phyloP scores from a whole-genome alignment of 148 eudicot species.

The Chenopodium berlandieri region DNA sequence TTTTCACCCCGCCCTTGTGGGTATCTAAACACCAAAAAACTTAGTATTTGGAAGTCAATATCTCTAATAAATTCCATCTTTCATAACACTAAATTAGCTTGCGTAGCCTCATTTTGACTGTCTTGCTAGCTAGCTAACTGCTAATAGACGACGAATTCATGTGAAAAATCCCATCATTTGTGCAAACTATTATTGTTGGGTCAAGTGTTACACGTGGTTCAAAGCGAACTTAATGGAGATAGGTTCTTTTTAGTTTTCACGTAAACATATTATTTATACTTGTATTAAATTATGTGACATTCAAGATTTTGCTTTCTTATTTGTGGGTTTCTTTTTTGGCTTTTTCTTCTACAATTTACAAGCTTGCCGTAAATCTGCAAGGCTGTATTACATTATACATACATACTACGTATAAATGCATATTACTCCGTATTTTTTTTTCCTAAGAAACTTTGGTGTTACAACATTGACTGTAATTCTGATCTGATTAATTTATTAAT shows the following conservation, averaged over 20 bases:
- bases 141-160: not conserved
- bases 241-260: slow-evolving; percentile 2
- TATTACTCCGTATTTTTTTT: not conserved
- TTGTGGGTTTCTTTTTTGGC: not conserved
- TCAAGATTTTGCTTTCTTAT: slow-evolving; percentile 9
- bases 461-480: slow-evolving; percentile 4
- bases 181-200: slow-evolving; percentile 22
- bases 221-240: slow-evolving; percentile 14
- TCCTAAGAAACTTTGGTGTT: slow-evolving; percentile 16
- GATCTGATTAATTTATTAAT: not conserved
- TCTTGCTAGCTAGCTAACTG: not conserved
- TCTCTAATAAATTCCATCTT: too few relatives aligned
- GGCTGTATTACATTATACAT: not conserved
- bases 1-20: too few relatives aligned
- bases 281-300: not conserved
- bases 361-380: not conserved
- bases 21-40: too few relatives aligned
- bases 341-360: slow-evolving; percentile 8
- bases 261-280: not conserved
- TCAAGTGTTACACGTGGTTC: slow-evolving; percentile 20
- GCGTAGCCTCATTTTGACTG: not conserved
- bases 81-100: too few relatives aligned
- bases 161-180: slow-evolving; percentile 11
- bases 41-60: too few relatives aligned
- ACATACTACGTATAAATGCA: not conserved